Conservation (phyloP, 306 rosid genomes). For the Vachellia pachyceras region DNA sequence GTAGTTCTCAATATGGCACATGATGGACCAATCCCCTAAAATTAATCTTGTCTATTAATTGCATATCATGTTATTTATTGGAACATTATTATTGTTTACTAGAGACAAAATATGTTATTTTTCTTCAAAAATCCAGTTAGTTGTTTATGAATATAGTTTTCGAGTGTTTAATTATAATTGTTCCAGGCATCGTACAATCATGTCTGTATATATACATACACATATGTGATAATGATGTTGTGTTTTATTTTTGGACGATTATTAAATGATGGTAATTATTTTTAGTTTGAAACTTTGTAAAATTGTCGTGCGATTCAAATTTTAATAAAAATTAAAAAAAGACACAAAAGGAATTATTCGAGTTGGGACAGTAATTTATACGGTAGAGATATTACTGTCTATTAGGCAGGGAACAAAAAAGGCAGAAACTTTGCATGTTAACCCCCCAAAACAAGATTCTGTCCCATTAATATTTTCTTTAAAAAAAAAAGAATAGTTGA, state of each 20-base stretch:
- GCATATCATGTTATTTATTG: neutral
- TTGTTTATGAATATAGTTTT: neutral
- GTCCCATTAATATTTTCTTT: too few relatives aligned
- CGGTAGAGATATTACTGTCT: neutral
- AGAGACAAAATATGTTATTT: neutral
- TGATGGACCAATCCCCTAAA: conserved; percentile 13
- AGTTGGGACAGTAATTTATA: neutral
- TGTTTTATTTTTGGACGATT: neutral
- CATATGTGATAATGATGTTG: neutral
- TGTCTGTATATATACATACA: neutral
- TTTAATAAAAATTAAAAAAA: neutral
- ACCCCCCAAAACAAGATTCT: neutral
- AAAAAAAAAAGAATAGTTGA: too few relatives aligned
- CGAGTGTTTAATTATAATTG: neutral
- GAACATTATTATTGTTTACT: neutral
- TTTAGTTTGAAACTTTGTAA: neutral
- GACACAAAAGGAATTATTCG: neutral
- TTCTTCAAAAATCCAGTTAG: neutral
- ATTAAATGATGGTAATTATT: neutral
- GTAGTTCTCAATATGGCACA: neutral
- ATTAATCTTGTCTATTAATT: neutral
- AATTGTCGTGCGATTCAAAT: neutral
- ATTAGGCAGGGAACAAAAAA: neutral
- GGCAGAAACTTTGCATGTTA: neutral
- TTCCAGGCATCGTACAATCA: neutral